These are phyloP conservation scores for Cucumis hystrix DNA, from an alignment of 306 rosid genomes.

Conservation along the genomic window DNA sequence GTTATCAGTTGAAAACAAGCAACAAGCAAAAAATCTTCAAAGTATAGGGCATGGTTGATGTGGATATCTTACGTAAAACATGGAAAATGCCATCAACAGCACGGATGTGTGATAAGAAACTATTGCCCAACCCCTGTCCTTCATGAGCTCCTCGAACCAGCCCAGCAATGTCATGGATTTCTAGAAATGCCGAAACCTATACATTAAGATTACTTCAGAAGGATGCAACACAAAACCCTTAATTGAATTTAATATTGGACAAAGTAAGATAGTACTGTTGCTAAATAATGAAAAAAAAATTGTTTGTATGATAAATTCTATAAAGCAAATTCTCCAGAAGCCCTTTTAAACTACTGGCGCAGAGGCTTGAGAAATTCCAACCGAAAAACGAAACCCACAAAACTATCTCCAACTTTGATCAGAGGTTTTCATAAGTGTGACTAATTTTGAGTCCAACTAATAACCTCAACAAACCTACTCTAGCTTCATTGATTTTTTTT, in stretches of 20 bases:
- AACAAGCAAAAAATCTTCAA: background rate
- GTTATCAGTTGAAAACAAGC: background rate
- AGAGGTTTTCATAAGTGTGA: background rate
- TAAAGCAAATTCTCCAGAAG: background rate
- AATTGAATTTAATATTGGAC: background rate
- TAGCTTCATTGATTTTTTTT: background rate
- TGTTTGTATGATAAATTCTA: background rate
- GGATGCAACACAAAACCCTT: background rate
- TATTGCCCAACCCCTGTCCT: slow-evolving; percentile 97
- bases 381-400: background rate
- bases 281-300: background rate
- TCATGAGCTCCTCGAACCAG: slow-evolving; percentile 93
- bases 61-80: slow-evolving; percentile 65
- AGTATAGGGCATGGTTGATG: background rate
- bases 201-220: slow-evolving; percentile 5
- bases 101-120: slow-evolving; percentile 93
- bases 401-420: background rate
- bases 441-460: background rate
- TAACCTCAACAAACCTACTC: background rate
- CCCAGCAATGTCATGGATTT: slow-evolving; percentile 97
- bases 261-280: background rate
- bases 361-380: background rate
- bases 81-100: slow-evolving; percentile 99
- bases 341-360: background rate
- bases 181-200: slow-evolving; percentile 86